phyloP scores from a whole-genome alignment of 2,329 filamentous ascomycete genomes.

The Claviceps cyperi region DNA sequence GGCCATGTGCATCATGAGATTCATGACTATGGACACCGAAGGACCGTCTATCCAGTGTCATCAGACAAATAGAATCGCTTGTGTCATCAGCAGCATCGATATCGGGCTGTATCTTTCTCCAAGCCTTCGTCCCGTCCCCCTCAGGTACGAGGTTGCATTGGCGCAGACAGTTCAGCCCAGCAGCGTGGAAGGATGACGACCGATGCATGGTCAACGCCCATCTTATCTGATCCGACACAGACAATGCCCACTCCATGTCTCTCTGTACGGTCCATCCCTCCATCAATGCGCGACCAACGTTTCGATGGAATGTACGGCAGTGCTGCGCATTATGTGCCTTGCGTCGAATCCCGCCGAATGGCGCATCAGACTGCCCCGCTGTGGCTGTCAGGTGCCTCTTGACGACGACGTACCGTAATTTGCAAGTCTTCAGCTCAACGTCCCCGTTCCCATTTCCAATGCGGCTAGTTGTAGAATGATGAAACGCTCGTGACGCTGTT shows the following conservation, averaged over 20 bases:
- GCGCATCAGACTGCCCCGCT: conserved; percentile 3
- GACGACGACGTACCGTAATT: not conserved
- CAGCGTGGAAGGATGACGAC: not conserved
- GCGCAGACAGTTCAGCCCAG: not conserved
- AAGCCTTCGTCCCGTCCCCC: not conserved
- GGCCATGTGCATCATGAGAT: too few species aligned
- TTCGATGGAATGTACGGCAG: not conserved
- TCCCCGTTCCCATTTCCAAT: not conserved
- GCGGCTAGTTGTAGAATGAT: not conserved
- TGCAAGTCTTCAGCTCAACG: not conserved
- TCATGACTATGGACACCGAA: too few species aligned
- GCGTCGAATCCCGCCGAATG: conserved; percentile 2
- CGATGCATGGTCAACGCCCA: not conserved
- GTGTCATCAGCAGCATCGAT: not conserved
- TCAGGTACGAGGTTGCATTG: conserved; percentile 3
- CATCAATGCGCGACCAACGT: not conserved
- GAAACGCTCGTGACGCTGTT: not conserved
- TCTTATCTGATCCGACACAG: not conserved
- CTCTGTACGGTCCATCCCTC: not conserved
- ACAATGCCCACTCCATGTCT: not conserved
- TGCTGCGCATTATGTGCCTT: not conserved
- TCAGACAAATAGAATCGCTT: not conserved
- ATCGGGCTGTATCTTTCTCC: not conserved
- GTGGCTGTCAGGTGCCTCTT: not conserved
- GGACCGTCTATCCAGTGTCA: too few species aligned